A percentile compares a stretch with the other conserved stretches of the same genome.
Conservation (phyloP, 768 basidiomycete species). For the Royoungia palumana region DNA sequence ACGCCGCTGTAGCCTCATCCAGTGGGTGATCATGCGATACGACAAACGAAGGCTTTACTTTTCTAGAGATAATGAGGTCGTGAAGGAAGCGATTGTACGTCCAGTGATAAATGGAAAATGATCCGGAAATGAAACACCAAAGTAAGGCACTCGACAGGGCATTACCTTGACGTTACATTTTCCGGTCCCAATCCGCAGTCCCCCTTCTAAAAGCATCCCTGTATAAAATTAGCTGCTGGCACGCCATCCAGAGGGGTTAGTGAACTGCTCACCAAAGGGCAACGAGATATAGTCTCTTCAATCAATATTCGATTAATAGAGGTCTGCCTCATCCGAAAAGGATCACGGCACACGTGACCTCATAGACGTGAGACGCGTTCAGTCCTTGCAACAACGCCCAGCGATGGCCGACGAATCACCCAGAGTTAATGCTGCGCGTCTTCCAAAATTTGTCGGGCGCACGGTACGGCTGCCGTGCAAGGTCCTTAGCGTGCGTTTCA, state of each 20-base stretch:
- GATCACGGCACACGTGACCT: too few species aligned
- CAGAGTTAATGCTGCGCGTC: constrained; percentile 61
- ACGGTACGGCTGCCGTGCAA: constrained; percentile 63
- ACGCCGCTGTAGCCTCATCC: constrained; percentile 2
- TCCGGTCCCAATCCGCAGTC: background rate
- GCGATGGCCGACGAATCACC: constrained; percentile 35
- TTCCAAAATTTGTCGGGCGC: constrained; percentile 49
- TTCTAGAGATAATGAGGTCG: constrained; percentile 5
- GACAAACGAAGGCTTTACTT: constrained; percentile 1
- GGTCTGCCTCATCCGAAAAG: too few species aligned
- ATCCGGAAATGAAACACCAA: too few species aligned
- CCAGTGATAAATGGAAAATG: background rate
- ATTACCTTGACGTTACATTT: too few species aligned
- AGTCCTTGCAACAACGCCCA: constrained; percentile 1
- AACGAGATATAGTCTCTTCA: constrained; percentile 1
- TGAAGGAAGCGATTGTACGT: constrained; percentile 3
- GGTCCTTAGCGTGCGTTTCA: constrained; percentile 46
- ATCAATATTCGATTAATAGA: background rate
- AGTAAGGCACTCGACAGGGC: too few species aligned
- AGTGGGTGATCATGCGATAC: constrained; percentile 4
- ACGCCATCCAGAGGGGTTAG: too few species aligned
- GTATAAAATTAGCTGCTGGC: background rate
- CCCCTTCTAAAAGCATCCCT: constrained; percentile 6
- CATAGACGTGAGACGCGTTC: too few species aligned
- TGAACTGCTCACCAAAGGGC: background rate